A percentile compares a stretch with the other conserved stretches of the same genome.
Evolutionary conservation across 306 rosid genomes (phyloP).

Genomic region (Senna tora): DNA sequence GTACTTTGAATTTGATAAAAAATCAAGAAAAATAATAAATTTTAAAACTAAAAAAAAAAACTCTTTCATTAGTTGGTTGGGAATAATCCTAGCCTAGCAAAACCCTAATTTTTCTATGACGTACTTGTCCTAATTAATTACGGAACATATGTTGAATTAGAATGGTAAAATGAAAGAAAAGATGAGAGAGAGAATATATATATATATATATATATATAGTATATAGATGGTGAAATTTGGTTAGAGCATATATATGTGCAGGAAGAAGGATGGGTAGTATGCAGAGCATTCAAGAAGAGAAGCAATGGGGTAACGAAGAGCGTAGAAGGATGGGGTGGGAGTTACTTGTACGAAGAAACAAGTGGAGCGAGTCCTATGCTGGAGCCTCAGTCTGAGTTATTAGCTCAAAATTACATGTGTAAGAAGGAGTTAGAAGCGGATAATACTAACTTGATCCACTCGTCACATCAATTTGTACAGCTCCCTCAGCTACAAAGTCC

Average conservation of each 20-base stretch:
- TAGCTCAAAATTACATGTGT: conserved; percentile 59
- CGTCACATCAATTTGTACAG: conserved; percentile 47
- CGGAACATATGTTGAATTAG: no score
- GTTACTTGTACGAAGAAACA: conserved; percentile 70
- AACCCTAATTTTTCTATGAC: no score
- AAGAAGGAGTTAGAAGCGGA: conserved; percentile 82
- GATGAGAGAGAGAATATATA: no score
- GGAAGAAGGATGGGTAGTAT: conserved; percentile 99
- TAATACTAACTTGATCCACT: conserved; percentile 49
- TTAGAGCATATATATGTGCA: conserved; percentile 36
- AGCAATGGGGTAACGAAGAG: conserved; percentile 60
- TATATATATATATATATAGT: no score
- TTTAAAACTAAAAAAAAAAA: no score
- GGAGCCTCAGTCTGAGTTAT: conserved; percentile 64
- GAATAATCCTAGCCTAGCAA: no score
- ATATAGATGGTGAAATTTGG: no score
- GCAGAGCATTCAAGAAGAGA: conserved; percentile 95
- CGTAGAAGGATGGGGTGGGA: conserved; percentile 72
- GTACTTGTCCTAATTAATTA: no score
- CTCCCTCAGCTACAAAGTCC: conserved; percentile 91
- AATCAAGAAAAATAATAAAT: no score
- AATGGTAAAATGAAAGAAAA: no score
- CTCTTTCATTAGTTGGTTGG: no score
- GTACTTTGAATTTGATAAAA: no score
- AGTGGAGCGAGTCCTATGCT: conserved; percentile 46